These are phyloP conservation scores for Aspergillus saccharolyticus DNA, from an alignment of 495 filamentous ascomycete species.

Conservation along the genomic window DNA sequence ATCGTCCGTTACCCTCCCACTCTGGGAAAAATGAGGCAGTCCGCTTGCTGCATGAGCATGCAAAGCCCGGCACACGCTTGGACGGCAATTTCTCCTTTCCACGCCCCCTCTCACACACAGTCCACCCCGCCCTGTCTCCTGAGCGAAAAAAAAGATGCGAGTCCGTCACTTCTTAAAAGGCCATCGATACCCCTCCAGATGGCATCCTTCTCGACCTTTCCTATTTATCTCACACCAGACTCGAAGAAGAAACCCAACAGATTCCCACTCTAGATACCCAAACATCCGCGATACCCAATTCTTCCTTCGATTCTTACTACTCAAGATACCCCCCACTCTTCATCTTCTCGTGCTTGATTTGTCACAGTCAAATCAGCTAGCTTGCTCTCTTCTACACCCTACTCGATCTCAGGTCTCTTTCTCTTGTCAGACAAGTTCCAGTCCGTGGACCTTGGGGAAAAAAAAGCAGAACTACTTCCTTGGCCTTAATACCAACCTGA, in stretches of 20 bases:
- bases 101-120: slow-evolving; percentile 9
- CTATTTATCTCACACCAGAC: slow-evolving; percentile 11
- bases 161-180: slow-evolving; percentile 23
- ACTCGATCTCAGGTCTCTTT: slow-evolving; percentile 14
- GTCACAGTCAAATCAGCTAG: slow-evolving; percentile 23
- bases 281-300: not conserved
- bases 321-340: slow-evolving; percentile 2
- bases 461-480: slow-evolving; percentile 9
- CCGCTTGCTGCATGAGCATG: slow-evolving; percentile 24
- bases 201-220: slow-evolving; percentile 9
- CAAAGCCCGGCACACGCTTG: slow-evolving; percentile 30
- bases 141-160: slow-evolving; percentile 4
- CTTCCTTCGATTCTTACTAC: not conserved
- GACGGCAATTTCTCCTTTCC: slow-evolving; percentile 23
- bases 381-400: slow-evolving; percentile 4
- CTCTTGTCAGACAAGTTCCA: slow-evolving; percentile 20
- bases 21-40: slow-evolving; percentile 18
- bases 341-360: slow-evolving; percentile 16
- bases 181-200: slow-evolving; percentile 22
- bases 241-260: slow-evolving; percentile 9
- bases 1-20: slow-evolving; percentile 24
- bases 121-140: slow-evolving; percentile 2
- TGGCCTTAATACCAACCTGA: slow-evolving; percentile 14
- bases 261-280: slow-evolving; percentile 1
- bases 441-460: slow-evolving; percentile 19